These are phyloP conservation scores for Hebeloma cylindrosporum DNA, from an alignment of 768 basidiomycete genomes.

Conservation along the genomic window DNA sequence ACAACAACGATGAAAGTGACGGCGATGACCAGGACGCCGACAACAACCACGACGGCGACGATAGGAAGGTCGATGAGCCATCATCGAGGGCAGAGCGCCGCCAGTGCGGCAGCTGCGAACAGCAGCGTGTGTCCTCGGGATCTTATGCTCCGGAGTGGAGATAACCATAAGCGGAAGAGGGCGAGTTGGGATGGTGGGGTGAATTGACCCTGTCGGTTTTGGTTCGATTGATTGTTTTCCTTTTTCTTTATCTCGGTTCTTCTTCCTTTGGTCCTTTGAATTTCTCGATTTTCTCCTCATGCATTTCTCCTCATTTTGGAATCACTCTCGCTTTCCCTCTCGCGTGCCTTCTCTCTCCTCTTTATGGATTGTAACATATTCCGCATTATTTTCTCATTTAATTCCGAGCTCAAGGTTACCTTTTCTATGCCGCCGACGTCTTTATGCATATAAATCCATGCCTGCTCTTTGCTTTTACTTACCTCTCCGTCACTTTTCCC, in stretches of 20 bases:
- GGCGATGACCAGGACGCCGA: not conserved
- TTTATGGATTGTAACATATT: too few relatives aligned
- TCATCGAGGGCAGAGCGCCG: constrained; percentile 44
- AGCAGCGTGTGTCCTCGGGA: constrained; percentile 39
- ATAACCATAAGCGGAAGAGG: constrained; percentile 40
- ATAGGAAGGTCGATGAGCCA: constrained; percentile 35
- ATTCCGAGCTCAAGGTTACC: too few relatives aligned
- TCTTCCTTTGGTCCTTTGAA: not conserved
- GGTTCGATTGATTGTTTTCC: not conserved
- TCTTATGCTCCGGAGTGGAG: constrained; percentile 30
- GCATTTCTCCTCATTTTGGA: too few relatives aligned
- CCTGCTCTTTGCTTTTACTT: too few relatives aligned
- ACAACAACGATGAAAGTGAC: too few relatives aligned
- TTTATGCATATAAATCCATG: too few relatives aligned
- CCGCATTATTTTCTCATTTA: too few relatives aligned
- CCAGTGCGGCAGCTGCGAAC: not conserved
- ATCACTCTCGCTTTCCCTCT: too few relatives aligned
- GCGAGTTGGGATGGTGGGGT: constrained; percentile 46
- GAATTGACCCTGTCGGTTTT: constrained; percentile 4
- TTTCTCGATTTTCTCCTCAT: not conserved
- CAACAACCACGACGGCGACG: not conserved
- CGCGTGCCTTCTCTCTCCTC: too few relatives aligned
- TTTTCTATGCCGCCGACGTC: too few relatives aligned
- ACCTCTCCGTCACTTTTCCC: too few relatives aligned
- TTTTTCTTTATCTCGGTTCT: not conserved